These are phyloP conservation scores for Paxillus involutus DNA, from an alignment of 768 basidiomycete species.

Conservation along the genomic window DNA sequence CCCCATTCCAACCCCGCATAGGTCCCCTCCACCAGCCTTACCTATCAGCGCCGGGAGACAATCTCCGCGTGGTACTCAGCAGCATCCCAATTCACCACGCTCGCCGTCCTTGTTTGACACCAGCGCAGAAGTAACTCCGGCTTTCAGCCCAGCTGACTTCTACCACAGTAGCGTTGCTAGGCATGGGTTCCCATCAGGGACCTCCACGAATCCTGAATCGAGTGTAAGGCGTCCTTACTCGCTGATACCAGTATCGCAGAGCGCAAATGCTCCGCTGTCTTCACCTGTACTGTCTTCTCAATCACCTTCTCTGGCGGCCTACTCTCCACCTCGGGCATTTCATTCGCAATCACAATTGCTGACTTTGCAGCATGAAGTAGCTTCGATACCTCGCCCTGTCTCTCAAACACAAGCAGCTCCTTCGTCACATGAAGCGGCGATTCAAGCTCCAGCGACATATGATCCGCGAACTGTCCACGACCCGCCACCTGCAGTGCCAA, in stretches of 20 bases:
- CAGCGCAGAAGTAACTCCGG: not conserved
- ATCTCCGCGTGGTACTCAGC: not conserved
- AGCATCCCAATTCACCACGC: constrained; percentile 4
- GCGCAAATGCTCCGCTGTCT: not conserved
- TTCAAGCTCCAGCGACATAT: not conserved
- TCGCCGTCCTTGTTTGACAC: constrained; percentile 5
- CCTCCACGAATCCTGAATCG: not conserved
- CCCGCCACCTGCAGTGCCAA: not conserved
- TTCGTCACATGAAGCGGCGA: not conserved
- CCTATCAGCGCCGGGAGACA: not conserved
- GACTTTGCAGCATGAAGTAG: not conserved
- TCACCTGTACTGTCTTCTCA: not conserved
- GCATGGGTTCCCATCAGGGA: constrained; percentile 3
- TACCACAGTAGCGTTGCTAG: constrained; percentile 16
- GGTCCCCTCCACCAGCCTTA: not conserved
- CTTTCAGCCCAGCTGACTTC: constrained; percentile 12
- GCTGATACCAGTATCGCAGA: not conserved
- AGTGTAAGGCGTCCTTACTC: not conserved
- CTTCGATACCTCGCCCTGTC: not conserved
- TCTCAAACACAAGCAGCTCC: not conserved
- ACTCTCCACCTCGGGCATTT: not conserved
- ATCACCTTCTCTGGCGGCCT: not conserved
- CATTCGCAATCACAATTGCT: not conserved
- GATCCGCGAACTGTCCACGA: not conserved
- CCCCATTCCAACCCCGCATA: constrained; percentile 7